A percentile compares a stretch with the other conserved stretches of the same genome.
These are phyloP conservation scores for Colletotrichum siamense DNA, from an alignment of 2,329 filamentous ascomycete genomes.

Conservation along the genomic window DNA sequence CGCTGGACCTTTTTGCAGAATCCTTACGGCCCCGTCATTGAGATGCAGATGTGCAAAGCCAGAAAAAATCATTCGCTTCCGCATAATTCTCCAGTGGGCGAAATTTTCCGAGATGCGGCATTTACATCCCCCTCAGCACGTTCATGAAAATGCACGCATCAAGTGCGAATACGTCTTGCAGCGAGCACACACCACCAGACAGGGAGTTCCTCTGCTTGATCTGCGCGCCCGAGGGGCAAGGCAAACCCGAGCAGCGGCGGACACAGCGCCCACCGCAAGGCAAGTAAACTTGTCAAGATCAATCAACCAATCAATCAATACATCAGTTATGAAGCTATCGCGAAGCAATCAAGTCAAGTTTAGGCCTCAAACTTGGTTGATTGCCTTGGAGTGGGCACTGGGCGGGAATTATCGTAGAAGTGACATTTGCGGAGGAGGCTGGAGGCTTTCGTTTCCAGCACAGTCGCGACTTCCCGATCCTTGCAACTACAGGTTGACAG, in stretches of 20 bases:
- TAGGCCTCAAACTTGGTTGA: no score
- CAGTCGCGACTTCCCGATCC: not conserved
- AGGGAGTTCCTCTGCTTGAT: not conserved
- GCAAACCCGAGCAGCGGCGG: not conserved
- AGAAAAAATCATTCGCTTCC: no score
- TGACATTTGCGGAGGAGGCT: not conserved
- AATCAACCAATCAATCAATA: no score
- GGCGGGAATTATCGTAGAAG: not conserved
- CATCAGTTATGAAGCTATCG: no score
- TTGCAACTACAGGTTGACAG: not conserved
- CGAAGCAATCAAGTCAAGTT: no score
- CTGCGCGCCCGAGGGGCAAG: not conserved
- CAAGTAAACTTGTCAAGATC: no score
- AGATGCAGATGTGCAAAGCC: not conserved
- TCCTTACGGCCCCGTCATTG: not conserved
- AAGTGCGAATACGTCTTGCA: not conserved
- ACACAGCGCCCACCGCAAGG: not conserved
- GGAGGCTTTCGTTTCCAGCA: not conserved
- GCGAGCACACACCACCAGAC: not conserved
- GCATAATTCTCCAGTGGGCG: no score
- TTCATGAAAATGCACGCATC: no score
- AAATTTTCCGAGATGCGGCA: no score
- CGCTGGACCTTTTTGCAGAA: not conserved
- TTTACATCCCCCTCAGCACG: no score
- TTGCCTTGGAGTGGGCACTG: no score